Base-by-base conservation (phyloP, 805 yeast species). In the Scheffersomyces amazonensis region DNA sequence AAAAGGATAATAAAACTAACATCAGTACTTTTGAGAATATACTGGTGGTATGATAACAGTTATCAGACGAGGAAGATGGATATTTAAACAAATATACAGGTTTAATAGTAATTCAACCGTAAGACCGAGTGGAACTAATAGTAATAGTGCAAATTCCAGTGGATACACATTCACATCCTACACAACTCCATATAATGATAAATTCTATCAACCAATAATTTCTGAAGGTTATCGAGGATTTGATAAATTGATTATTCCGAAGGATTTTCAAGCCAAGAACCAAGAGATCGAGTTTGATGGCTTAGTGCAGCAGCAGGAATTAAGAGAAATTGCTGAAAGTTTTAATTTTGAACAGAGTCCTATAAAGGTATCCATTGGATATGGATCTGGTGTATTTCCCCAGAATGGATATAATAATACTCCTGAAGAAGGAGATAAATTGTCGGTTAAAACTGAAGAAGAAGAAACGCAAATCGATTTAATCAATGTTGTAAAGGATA, bases 361-460 rank as follows among this genome's bases (percentile, higher is more conserved):
- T 1, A 76, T 88, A 11, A 67, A 79, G 37, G 85, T 78, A 50
- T 82, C 96, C 1, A 86, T 91, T 62, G 99, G 97, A 0, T 91
- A 91, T 60, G 99, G 99, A 2, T 85, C 95, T 6, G 96, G 96
- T 4, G 96, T 93, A 1, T 86, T 93, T 52, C 73, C 78, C 25
- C 99, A 91, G 58, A 51, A 49, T 1, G 66, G 69, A 4, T 72
- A 76, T 46, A 32, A 30, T 5, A 20, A 71, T 5, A 73, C 24
- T 83, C 89, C 0, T 8, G 17, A 5, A 16, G 24, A 9, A n/a
- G 24, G 25, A 7, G 23, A 17, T 13, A 5, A 4, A 18, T n/a
- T n/a, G n/a, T n/a, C n/a, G n/a, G n/a, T n/a, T n/a, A n/a, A n/a
- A n/a, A n/a, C n/a, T n/a, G 16, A 34, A 4, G 12, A 5, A 23